phyloP scores from a whole-genome alignment of 73 alveolate genomes.

The Paramecium tetraurelia region DNA sequence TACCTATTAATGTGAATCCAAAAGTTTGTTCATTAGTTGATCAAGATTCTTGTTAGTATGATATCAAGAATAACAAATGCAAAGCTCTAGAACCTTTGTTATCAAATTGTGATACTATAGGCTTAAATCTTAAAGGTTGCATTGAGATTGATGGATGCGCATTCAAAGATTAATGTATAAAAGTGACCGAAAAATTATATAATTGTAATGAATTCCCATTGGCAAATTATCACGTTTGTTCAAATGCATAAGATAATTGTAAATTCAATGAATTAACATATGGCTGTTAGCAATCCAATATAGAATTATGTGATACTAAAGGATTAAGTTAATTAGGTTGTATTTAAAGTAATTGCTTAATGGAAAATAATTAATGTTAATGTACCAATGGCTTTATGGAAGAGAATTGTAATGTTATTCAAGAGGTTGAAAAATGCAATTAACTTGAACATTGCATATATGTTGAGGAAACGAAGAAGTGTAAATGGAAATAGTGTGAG shows the following conservation, averaged over 20 bases:
- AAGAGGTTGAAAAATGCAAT: background rate
- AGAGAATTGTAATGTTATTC: background rate
- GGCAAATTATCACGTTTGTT: slow-evolving; percentile 21
- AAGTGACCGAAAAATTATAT: background rate
- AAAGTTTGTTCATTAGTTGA: background rate
- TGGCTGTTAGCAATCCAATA: background rate
- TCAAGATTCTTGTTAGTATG: background rate
- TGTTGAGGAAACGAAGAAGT: background rate
- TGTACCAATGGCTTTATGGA: background rate
- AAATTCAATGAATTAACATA: background rate
- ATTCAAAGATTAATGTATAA: background rate
- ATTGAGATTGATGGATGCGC: background rate
- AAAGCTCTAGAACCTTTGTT: background rate
- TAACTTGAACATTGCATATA: background rate
- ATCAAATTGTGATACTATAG: background rate
- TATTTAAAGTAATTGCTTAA: background rate
- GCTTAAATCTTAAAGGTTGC: background rate
- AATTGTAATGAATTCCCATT: background rate
- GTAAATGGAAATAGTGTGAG: background rate
- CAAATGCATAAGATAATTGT: background rate
- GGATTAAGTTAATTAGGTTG: slow-evolving; percentile 19
- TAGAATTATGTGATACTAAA: background rate
- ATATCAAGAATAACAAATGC: background rate
- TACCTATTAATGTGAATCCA: background rate
- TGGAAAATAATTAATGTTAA: background rate